Evolutionary conservation across 805 yeast genomes (phyloP), one percentile per base, ranked within the genome.

Genomic region (Candida gorgasii): DNA sequence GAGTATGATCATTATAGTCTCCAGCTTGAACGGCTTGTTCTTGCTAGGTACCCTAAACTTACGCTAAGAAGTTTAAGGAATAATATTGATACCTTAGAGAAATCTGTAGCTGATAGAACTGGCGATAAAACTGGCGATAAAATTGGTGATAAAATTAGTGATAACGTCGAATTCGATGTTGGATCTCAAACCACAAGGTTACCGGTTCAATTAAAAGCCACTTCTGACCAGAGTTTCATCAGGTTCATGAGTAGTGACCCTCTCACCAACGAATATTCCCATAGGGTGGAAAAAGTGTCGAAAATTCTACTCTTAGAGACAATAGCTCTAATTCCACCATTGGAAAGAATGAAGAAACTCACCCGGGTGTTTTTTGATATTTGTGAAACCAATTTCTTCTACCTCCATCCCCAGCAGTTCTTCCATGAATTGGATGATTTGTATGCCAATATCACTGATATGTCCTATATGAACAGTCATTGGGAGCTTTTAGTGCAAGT

Each of bases 321-420:
- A 7, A 30, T 49, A 9, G 41, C 44, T 9, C 23, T 35, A 13
- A 31, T 49, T 7, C 55, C 55, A 5, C 22, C 45, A 7, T 40
- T 39, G 18, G 44, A 49, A 12, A 22, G 29, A 13, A 33, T 51
- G 24, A 18, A 39, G 16, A 46, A 40, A 13, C 26, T 48, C 18
- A 31, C 48, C 6, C 26, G 28, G n/a, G 46, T 51, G 4, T 49
- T 31, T 30, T 34, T 51, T 11, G 43, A 47, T 20, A 42, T 51
- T 14, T 51, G 53, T 37, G 53, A 49, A 30, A 51, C 55, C 9
- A 51, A 51, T 24, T 50, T 46, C 36, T 50, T 48, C 36, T 50
- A 48, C 22, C 41, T 41, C n/a, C 47, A 44, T 41, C 55, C 50
- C 22, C 36, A 23, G 5, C 23, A 28, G 9, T 33, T 40, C 19